Evolutionary conservation across 805 yeast genomes (phyloP), one percentile per base, ranked within the genome.

Genomic region (Yarrowia osloensis): DNA sequence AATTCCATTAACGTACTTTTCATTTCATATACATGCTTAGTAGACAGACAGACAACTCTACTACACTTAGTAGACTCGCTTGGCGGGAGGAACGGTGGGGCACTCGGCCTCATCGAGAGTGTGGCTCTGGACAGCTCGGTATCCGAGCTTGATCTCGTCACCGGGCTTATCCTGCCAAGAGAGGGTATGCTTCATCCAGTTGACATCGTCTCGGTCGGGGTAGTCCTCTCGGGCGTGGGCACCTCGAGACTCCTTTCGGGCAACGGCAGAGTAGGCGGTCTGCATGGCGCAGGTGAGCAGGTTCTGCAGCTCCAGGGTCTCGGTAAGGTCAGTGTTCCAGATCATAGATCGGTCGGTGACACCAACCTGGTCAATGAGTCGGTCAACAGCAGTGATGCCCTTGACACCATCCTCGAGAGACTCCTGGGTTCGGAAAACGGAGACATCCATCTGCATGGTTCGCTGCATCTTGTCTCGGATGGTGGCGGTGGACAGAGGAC

Each of bases 201-300:
- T 84, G 67, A 77, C 92, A 78, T 94, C 99, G 77, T 94, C 97
- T 86, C 99, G 91, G 70, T 86, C 88, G 75, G 97, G 98, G 82
- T 80, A 93, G 80, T 94, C 99, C 81, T 94, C 99, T 84, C 98
- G 89, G 68, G 99, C 98, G 77, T 94, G 99, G 61, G 99, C 98
- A 82, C 99, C 99, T 84, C 99, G 91, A 42, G 98, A 92, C 82
- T 94, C 99, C 76, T 84, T 88, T 85, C 99, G 91, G 67, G 91
- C 96, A 70, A 95, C 92, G 65, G 99, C 99, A 70, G 96, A 86
- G 71, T 81, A 82, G 37, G 98, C 98, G 65, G 98, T 93, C 84
- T 95, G 99, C 71, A 88, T 87, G 70, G 98, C 98, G 84, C 98
- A 91, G 63, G 98, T 93, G 78, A 94, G 85, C 84, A 94, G 85